These are phyloP conservation scores for Gardenia jasminoides DNA, from an alignment of 257 asterid genomes.

Conservation along the genomic window DNA sequence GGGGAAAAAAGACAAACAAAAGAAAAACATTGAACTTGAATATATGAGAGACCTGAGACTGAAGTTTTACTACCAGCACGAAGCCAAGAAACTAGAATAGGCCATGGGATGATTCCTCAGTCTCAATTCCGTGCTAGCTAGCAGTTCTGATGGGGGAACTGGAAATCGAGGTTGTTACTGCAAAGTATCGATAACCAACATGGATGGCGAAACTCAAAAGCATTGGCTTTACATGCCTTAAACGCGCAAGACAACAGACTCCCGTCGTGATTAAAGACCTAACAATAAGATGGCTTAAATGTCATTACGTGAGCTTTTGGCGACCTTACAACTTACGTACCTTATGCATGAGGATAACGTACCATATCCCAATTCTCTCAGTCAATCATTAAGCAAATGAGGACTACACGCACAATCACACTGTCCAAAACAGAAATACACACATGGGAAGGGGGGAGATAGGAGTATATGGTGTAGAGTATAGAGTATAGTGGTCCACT, in stretches of 20 bases:
- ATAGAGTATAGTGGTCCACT: slow-evolving; percentile 21
- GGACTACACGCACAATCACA: not conserved
- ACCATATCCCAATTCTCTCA: not conserved
- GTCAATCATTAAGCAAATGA: not conserved
- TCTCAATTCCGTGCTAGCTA: not conserved
- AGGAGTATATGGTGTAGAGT: not conserved
- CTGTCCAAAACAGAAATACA: not conserved
- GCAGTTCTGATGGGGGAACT: not conserved
- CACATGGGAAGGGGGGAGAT: not conserved
- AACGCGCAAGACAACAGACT: not conserved
- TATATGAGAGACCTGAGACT: not conserved
- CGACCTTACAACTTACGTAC: slow-evolving; percentile 14
- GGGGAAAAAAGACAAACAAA: too few species aligned
- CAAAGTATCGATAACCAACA: not conserved
- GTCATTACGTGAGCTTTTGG: slow-evolving; percentile 4
- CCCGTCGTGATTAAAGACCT: not conserved
- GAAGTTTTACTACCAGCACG: not conserved
- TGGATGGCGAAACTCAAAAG: not conserved
- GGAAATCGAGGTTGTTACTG: not conserved
- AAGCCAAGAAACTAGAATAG: not conserved
- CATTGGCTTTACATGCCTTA: not conserved
- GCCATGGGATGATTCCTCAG: not conserved
- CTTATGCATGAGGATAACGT: not conserved
- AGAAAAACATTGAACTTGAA: not conserved
- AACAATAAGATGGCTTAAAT: not conserved